phyloP scores from a whole-genome alignment of 164 flowering plant species.

The Cinnamomum chago region DNA sequence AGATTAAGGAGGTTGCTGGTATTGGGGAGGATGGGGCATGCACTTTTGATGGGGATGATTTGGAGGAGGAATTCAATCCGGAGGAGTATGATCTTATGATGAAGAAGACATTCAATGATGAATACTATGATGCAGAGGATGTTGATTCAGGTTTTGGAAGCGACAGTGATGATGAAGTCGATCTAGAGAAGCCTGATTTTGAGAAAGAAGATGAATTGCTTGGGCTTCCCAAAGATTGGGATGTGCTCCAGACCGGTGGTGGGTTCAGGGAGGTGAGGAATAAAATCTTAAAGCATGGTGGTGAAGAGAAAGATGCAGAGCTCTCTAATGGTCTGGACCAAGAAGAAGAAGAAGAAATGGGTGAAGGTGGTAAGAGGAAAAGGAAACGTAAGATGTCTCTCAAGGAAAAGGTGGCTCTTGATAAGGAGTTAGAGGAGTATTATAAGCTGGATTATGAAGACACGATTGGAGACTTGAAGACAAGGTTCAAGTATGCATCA shows the following conservation, averaged over 20 bases:
- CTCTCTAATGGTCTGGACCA: not conserved
- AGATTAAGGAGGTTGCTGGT: conserved; percentile 65
- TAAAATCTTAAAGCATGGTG: conserved; percentile 27
- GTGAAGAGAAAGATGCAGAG: conserved; percentile 18
- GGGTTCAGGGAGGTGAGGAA: conserved; percentile 55
- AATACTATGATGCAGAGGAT: conserved; percentile 75
- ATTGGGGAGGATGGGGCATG: conserved; percentile 34
- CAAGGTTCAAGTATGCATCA: conserved; percentile 72
- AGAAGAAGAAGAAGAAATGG: conserved; percentile 19
- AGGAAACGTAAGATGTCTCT: conserved; percentile 50
- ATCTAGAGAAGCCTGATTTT: conserved; percentile 69
- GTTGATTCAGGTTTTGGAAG: conserved; percentile 49
- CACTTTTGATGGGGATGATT: conserved; percentile 40
- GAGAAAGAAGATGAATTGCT: conserved; percentile 85
- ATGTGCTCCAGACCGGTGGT: conserved; percentile 35
- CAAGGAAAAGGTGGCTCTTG: conserved; percentile 34
- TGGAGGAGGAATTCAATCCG: conserved; percentile 87
- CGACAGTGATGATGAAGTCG: conserved; percentile 47
- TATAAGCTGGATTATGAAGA: conserved; percentile 88
- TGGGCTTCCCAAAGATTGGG: conserved; percentile 79
- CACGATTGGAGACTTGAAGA: conserved; percentile 78
- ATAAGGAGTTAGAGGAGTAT: conserved; percentile 50
- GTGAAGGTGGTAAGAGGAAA: conserved; percentile 42
- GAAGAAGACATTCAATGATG: conserved; percentile 55
- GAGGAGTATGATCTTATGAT: conserved; percentile 77